Conservation (phyloP, 1,284 basidiomycete genomes). For the Pterulicium gracile region DNA sequence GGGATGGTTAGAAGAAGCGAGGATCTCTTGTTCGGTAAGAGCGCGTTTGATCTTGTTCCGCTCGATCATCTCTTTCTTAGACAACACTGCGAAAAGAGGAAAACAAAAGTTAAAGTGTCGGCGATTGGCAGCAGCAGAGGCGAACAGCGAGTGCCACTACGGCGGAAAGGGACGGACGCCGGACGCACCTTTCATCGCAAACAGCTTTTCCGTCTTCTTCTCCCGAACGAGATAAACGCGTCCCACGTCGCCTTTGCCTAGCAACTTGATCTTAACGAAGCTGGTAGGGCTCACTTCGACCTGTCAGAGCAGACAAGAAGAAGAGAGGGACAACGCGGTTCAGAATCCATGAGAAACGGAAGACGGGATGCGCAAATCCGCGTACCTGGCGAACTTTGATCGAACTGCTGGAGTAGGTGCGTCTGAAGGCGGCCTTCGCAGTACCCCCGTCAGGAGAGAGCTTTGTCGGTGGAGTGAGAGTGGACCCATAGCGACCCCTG, state of each 20-base stretch:
- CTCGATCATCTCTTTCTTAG: constrained; percentile 98
- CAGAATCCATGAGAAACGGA: constrained; percentile 4
- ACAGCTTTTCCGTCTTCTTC: constrained; percentile 90
- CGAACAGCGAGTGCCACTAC: no score
- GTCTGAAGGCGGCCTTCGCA: constrained; percentile 68
- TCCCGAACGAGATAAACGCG: constrained; percentile 93
- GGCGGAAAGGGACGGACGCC: constrained; percentile 2
- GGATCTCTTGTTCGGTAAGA: constrained; percentile 92
- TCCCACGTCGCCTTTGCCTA: constrained; percentile 93
- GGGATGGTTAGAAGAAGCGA: constrained; percentile 92
- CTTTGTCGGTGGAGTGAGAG: constrained; percentile 22
- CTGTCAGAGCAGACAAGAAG: constrained; percentile 25
- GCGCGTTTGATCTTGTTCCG: constrained; percentile 97
- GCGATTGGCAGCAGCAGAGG: no score
- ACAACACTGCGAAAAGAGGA: constrained; percentile 59
- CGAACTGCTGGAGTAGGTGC: constrained; percentile 96
- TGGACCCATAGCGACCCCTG: constrained; percentile 24
- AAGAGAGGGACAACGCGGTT: constrained; percentile 8
- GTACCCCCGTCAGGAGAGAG: constrained; percentile 31
- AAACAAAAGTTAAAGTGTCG: constrained; percentile 13
- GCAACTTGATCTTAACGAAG: constrained; percentile 90
- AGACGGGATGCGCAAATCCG: constrained; percentile 10
- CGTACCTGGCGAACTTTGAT: constrained; percentile 87
- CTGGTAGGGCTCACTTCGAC: constrained; percentile 86
- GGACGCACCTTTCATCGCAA: constrained; percentile 87